These are phyloP conservation scores for Rhipidocladum racemiflorum DNA, from an alignment of 176 grass and related monocot species.

Conservation along the genomic window DNA sequence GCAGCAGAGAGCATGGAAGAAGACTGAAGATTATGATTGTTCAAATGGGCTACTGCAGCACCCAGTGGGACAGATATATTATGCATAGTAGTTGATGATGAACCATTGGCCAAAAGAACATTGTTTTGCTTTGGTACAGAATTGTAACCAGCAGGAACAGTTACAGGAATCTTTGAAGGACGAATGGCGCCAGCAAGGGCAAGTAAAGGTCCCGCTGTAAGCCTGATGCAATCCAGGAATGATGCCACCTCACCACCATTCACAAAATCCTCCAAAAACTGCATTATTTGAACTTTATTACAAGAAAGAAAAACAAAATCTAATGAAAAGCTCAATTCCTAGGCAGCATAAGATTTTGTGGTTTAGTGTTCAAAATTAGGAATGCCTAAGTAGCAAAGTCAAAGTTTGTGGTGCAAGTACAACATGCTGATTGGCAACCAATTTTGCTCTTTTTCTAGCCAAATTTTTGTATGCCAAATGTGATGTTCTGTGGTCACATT, in stretches of 20 bases:
- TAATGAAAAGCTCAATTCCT: background rate
- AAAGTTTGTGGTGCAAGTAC: background rate
- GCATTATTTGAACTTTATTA: conserved; percentile 37
- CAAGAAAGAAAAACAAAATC: background rate
- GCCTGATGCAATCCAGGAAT: conserved; percentile 84
- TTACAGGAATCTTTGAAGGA: conserved; percentile 68
- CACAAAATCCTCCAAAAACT: conserved; percentile 94
- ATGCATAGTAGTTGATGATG: conserved; percentile 51
- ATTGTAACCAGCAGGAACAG: conserved; percentile 47
- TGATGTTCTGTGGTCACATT: background rate
- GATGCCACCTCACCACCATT: conserved; percentile 82
- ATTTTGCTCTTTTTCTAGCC: background rate
- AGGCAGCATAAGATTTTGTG: background rate
- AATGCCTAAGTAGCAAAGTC: conserved; percentile 11
- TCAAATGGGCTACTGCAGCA: conserved; percentile 35
- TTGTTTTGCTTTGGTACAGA: conserved; percentile 55
- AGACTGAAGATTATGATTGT: conserved; percentile 57
- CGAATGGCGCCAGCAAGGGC: conserved; percentile 68
- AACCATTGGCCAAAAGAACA: conserved; percentile 35
- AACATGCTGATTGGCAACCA: background rate
- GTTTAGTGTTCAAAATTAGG: background rate
- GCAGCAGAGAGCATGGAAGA: conserved; percentile 53
- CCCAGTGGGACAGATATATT: conserved; percentile 27
- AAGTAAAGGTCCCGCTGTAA: conserved; percentile 86
- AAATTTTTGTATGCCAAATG: background rate